phyloP scores from a whole-genome alignment of 1,139 yeast species.

The Blastobotrys proliferans region DNA sequence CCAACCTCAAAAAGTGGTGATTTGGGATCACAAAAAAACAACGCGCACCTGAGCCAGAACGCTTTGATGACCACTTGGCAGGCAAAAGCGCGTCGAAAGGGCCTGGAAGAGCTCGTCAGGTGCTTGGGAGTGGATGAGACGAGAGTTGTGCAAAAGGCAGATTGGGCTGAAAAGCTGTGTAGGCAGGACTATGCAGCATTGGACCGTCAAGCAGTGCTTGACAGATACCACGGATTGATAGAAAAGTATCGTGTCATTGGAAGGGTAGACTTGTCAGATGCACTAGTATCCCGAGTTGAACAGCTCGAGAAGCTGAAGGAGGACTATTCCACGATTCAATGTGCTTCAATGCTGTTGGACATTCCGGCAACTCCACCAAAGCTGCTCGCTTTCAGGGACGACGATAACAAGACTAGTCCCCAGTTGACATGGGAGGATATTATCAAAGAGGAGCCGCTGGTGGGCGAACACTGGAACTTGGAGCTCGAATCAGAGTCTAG shows the following conservation, averaged over 20 bases:
- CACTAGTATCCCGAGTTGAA: conserved; percentile 21
- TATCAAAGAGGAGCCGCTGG: conserved; percentile 24
- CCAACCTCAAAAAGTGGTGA: neutral
- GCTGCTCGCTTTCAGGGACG: conserved; percentile 6
- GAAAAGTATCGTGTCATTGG: conserved; percentile 29
- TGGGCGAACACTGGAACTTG: conserved; percentile 26
- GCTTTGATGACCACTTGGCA: neutral
- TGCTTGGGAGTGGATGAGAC: neutral
- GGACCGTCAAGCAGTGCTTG: conserved; percentile 2
- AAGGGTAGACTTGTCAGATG: conserved; percentile 24
- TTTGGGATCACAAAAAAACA: neutral
- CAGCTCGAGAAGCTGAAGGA: conserved; percentile 9
- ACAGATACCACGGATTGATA: conserved; percentile 15
- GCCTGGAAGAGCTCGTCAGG: conserved; percentile 12
- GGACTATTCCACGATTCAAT: conserved; percentile 16
- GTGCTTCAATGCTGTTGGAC: conserved; percentile 20
- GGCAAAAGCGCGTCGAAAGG: conserved; percentile 11
- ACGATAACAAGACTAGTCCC: neutral
- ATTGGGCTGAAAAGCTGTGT: conserved; percentile 14
- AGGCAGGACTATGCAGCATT: conserved; percentile 7
- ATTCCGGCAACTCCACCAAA: conserved; percentile 15
- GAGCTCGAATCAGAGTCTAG: neutral
- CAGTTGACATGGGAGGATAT: conserved; percentile 29
- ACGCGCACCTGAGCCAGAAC: neutral
- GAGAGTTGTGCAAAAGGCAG: neutral